Base-by-base conservation (phyloP, 106 monocot genomes). In the Gastrodia elata region DNA sequence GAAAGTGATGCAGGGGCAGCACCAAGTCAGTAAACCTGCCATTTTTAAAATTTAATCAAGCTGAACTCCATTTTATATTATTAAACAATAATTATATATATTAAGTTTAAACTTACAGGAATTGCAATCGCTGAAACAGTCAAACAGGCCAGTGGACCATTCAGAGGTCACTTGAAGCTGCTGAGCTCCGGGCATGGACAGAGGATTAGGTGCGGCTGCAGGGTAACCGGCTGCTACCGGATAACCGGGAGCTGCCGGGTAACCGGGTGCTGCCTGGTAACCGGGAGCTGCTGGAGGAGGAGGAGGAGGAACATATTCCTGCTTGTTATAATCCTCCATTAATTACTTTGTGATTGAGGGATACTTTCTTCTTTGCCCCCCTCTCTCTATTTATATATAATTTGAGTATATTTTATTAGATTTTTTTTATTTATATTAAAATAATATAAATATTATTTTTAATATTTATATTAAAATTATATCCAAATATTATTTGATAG, bases 131-230 rank as follows among this genome's bases (percentile, higher is more conserved):
- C 81, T 80, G 38, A 5, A 77, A 73, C 90, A 91, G 27, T 83
- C 78, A 26, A 69, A 87, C 4, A 87, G 80, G 16, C 82, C 82
- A 0, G 87, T 84, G 14, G 84, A 75, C 90, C 87, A 91, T 39
- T 69, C 46, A 2, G 43, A 59, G 22, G 73, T 56, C 8, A 7
- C 42, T 33, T 73, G 57, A 24, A 58, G 15, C 6, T 58, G 58
- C 6, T 58, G 58, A 30, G 38, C 35, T 18, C 67, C 37, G n/a
- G 35, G 67, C 67, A 67, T 67, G 8, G 36, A 37, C 32, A 32
- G 20, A 27, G 61, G 61, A 15, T 44, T 15, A 35, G 67, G 67
- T 8, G 37, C 37, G 37, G 37, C n/a, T 16, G 67, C 6, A 5
- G 67, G 67, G 38, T 38, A 67, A 3, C 67, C 67, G 67, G 67